These are phyloP conservation scores for Symbiotaphrina buchneri DNA, from an alignment of 495 filamentous ascomycete genomes.

Conservation along the genomic window DNA sequence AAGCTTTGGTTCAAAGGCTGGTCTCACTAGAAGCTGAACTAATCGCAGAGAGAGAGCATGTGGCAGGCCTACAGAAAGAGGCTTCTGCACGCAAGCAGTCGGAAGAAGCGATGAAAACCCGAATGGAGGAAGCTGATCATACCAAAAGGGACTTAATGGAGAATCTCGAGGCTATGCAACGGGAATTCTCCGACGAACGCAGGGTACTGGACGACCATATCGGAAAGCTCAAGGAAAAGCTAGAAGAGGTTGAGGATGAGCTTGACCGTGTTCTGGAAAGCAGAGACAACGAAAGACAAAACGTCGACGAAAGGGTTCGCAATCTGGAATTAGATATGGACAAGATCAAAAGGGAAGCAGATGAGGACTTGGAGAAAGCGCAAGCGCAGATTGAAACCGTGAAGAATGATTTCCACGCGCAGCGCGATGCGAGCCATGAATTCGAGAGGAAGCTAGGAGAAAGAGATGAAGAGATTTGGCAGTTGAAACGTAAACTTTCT, in stretches of 20 bases:
- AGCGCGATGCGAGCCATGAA: constrained; percentile 20
- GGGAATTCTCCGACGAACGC: constrained; percentile 70
- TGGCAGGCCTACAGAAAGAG: constrained; percentile 32
- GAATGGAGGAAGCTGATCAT: constrained; percentile 61
- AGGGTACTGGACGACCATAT: constrained; percentile 61
- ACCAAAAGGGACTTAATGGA: constrained; percentile 88
- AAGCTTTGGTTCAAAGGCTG: constrained; percentile 40
- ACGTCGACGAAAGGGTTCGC: constrained; percentile 42
- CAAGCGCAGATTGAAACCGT: constrained; percentile 30
- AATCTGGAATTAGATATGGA: constrained; percentile 50
- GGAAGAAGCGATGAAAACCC: constrained; percentile 40
- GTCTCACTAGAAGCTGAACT: constrained; percentile 70
- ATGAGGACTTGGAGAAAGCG: constrained; percentile 30
- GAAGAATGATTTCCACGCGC: constrained; percentile 24
- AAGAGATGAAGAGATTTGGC: too few species aligned
- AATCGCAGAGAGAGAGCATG: constrained; percentile 24
- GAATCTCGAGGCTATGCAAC: constrained; percentile 80
- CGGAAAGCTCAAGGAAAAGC: constrained; percentile 42
- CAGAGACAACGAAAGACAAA: constrained; percentile 52
- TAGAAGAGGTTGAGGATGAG: constrained; percentile 80
- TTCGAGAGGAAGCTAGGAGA: too few species aligned
- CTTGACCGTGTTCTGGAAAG: constrained; percentile 66
- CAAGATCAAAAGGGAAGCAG: constrained; percentile 26
- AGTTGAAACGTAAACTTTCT: constrained; percentile 2
- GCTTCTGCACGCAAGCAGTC: constrained; percentile 29